Evolutionary conservation across 1,284 basidiomycete species (phyloP).

Genomic region (Fistulinella cinereoalba): DNA sequence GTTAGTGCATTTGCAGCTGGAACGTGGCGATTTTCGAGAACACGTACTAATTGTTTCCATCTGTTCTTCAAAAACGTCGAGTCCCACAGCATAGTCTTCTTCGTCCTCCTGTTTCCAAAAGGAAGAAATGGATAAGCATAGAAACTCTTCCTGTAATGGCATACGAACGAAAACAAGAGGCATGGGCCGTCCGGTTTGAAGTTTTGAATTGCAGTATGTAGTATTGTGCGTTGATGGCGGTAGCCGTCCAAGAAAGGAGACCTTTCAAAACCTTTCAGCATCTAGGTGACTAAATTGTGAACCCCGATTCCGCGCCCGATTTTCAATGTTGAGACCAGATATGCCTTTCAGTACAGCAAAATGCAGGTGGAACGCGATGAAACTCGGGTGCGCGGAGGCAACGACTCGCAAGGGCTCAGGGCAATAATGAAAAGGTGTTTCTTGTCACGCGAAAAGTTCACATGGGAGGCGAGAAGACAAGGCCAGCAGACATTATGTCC

Average conservation of each 20-base stretch:
- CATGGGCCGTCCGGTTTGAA: constrained; percentile 7
- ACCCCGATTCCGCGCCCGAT: neutral
- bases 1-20: too few species aligned
- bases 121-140: constrained; percentile 10
- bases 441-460: constrained; percentile 31
- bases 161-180: constrained; percentile 20
- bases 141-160: neutral
- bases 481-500: constrained; percentile 22
- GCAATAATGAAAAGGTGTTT: constrained; percentile 22
- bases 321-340: too few species aligned
- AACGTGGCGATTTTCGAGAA: neutral
- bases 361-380: too few species aligned
- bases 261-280: neutral
- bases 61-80: constrained; percentile 14
- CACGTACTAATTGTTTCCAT: constrained; percentile 17
- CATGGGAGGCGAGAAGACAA: constrained; percentile 11
- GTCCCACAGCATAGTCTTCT: constrained; percentile 21
- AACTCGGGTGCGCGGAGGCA: constrained; percentile 15
- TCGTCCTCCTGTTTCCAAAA: constrained; percentile 24
- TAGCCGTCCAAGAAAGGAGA: constrained; percentile 6
- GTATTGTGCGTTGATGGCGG: constrained; percentile 7
- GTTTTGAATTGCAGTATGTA: constrained; percentile 5
- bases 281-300: constrained; percentile 8
- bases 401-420: constrained; percentile 26
- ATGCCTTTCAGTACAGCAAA: too few species aligned